These are phyloP conservation scores for Cudoniella acicularis DNA, from an alignment of 495 filamentous ascomycete genomes.

Conservation along the genomic window DNA sequence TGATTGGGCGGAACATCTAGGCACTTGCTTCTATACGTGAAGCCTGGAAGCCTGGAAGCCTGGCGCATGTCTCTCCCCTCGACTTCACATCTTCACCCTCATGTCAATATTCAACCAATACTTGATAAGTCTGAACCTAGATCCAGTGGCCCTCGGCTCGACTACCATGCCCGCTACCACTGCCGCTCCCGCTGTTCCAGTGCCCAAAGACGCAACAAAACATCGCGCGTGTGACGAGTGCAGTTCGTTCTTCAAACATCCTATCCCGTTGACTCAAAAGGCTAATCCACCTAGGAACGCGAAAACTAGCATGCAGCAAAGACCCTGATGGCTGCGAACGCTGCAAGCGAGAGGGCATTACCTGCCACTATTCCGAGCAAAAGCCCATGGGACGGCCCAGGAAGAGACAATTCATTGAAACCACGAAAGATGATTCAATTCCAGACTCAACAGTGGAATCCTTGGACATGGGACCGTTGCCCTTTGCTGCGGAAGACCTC, in stretches of 20 bases:
- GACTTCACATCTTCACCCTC: conserved; percentile 24
- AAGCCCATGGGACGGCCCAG: conserved; percentile 61
- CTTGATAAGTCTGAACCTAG: conserved; percentile 11
- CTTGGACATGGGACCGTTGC: conserved; percentile 2
- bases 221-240: conserved; percentile 62
- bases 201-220: conserved; percentile 8
- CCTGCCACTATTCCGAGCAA: conserved; percentile 55
- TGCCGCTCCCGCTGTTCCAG: not conserved
- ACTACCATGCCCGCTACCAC: conserved; percentile 5
- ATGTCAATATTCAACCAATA: conserved; percentile 9
- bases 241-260: too few species aligned
- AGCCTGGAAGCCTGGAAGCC: too few species aligned
- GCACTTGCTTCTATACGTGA: too few species aligned
- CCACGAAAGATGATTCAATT: conserved; percentile 14
- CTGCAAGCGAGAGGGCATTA: conserved; percentile 49
- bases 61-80: too few species aligned
- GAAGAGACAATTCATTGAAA: conserved; percentile 46
- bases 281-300: conserved; percentile 38
- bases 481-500: conserved; percentile 7
- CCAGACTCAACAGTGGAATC: not conserved
- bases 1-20: too few species aligned
- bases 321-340: conserved; percentile 51
- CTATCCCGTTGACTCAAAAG: too few species aligned
- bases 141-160: conserved; percentile 14
- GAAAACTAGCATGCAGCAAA: conserved; percentile 61